Evolutionary conservation across 176 grass and related monocot species (phyloP).

Genomic region (Lolium multiflorum): DNA sequence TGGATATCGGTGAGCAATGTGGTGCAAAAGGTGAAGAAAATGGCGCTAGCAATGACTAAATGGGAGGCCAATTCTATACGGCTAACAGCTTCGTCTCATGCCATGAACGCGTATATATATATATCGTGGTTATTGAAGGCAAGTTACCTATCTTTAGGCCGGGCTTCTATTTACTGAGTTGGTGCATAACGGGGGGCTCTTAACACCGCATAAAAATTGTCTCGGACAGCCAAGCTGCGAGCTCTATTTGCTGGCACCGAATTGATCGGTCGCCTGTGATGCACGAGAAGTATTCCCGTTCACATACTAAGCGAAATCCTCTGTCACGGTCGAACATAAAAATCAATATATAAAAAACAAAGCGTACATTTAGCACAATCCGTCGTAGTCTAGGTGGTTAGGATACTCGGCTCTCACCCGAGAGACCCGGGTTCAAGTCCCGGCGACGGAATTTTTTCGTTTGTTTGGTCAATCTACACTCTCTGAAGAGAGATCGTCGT

Average conservation of each 20-base stretch:
- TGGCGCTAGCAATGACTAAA: neutral
- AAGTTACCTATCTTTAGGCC: neutral
- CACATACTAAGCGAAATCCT: too few species aligned
- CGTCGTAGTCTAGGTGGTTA: conserved; percentile 92
- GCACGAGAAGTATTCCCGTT: neutral
- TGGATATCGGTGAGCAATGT: neutral
- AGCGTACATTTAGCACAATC: too few species aligned
- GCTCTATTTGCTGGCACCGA: neutral
- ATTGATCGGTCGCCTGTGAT: neutral
- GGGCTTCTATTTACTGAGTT: neutral
- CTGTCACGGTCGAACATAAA: too few species aligned
- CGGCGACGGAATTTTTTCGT: conserved; percentile 57
- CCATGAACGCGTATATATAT: neutral
- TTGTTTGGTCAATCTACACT: too few species aligned
- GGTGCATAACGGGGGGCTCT: neutral
- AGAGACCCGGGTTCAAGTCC: conserved; percentile 95
- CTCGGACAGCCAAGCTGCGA: neutral
- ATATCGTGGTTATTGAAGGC: neutral
- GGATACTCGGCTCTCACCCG: conserved; percentile 97
- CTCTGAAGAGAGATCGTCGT: too few species aligned
- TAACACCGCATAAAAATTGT: neutral
- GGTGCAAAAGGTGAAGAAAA: neutral
- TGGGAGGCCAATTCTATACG: neutral
- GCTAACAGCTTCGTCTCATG: conserved; percentile 3
- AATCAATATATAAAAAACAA: too few species aligned